Base-by-base conservation (phyloP, 2,329 filamentous ascomycete genomes). In the Emergomyces africanus region DNA sequence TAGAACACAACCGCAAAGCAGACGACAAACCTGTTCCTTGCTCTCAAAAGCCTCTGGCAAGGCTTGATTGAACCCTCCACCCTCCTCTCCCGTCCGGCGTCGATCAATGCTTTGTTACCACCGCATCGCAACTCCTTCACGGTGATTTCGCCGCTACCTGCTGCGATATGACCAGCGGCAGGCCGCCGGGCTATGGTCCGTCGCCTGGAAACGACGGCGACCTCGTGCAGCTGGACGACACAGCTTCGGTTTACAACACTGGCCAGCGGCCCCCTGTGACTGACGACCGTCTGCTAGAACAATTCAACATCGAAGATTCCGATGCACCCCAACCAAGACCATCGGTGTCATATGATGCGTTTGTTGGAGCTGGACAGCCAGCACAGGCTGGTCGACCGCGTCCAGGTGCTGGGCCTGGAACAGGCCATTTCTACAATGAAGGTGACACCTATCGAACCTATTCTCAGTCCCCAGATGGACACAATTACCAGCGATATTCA, bases 271-370 rank as follows among this genome's bases (percentile, higher is more conserved):
- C 90, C 55, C 83, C 87, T n/a, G 78, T 88, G 62, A 86, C 86
- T 71, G 90, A 96, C 71, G 87, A 95, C 65, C 85, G 91, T 64
- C 79, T 95, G 54, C 77, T 92, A 69, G 82, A 84, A 70, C 83
- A 83, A 64, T 91, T 89, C 75, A 82, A 87, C 68, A 84, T 87
- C 69, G 81, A 88, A 68, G 79, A 83, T 64, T 77, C 80, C 63
- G 83, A 88, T 64, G 77, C 81, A 66, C 77, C 81, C 53, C 81
- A 82, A 62, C 75, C 84, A 60, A 87, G 92, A 65, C 89, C 90
- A 57, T 96, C 91, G 30, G 85, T 92, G 57, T 95, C 90, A 60
- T 96, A 96, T 75, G 92, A 96, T 79, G 88, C 94, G 68, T 97
- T 96, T 72, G 86, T 97, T 63, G 92, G 92, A 64, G 84, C 79